Conservation (phyloP, 2,329 filamentous ascomycete species). For the Hymenoscyphus scutula region DNA sequence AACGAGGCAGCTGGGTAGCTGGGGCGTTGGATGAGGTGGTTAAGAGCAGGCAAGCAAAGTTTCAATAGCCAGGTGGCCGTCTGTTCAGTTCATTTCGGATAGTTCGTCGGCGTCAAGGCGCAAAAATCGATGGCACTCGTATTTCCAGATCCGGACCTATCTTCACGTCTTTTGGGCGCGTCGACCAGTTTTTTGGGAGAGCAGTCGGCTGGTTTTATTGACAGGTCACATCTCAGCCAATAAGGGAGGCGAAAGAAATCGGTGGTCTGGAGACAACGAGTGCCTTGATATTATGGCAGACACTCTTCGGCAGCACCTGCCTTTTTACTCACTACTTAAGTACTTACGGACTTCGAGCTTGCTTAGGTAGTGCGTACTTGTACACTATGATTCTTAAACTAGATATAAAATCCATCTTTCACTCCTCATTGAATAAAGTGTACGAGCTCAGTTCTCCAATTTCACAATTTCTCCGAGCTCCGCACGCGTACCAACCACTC, state of each 20-base stretch:
- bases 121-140: background rate
- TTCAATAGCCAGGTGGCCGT: background rate
- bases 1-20: no score
- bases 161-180: background rate
- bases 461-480: background rate
- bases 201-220: background rate
- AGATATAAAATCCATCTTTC: background rate
- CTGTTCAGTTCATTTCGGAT: background rate
- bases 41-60: background rate
- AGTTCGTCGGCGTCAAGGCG: conserved; percentile 2
- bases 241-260: background rate
- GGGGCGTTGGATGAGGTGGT: background rate
- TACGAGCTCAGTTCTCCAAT: background rate
- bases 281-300: background rate
- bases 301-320: background rate
- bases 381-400: no score
- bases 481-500: background rate
- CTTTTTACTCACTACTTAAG: background rate
- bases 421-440: background rate
- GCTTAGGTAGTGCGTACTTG: no score
- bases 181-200: background rate
- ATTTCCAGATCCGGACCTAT: background rate
- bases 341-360: no score
- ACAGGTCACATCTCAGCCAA: background rate
- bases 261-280: no score